These are phyloP conservation scores for Cyberlindnera maclurae DNA, from an alignment of 805 yeast genomes.

Conservation along the genomic window DNA sequence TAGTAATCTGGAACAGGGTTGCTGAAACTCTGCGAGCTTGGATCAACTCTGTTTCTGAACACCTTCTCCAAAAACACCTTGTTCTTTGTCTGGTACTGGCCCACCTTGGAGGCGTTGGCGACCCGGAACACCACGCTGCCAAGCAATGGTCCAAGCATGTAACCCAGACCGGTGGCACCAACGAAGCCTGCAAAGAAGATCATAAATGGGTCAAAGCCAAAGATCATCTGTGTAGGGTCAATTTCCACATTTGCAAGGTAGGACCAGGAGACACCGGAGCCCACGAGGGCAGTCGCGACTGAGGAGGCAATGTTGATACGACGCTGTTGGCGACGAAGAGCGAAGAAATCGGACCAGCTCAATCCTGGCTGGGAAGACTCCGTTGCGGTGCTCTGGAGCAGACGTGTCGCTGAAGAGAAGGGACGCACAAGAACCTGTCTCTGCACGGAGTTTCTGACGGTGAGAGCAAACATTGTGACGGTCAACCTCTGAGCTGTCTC, in stretches of 20 bases:
- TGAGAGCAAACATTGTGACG: slow-evolving; percentile 3
- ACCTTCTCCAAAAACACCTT: slow-evolving; percentile 68
- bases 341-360: slow-evolving; percentile 77
- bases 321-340: slow-evolving; percentile 69
- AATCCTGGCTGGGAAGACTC: slow-evolving; percentile 21
- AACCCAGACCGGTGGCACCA: slow-evolving; percentile 70
- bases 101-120: slow-evolving; percentile 39
- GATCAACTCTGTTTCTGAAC: slow-evolving; percentile 79
- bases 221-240: slow-evolving; percentile 77
- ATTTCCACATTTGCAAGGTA: slow-evolving; percentile 75
- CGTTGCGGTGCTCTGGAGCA: slow-evolving; percentile 2
- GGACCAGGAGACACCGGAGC: slow-evolving; percentile 64
- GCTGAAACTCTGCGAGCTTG: slow-evolving; percentile 79
- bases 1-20: slow-evolving; percentile 99
- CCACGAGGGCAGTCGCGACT: slow-evolving; percentile 54
- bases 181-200: slow-evolving; percentile 70
- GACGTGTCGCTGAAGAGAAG: slow-evolving; percentile 4
- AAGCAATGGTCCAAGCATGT: slow-evolving; percentile 71
- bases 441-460: slow-evolving; percentile 7
- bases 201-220: slow-evolving; percentile 87
- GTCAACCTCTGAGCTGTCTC: too few relatives aligned
- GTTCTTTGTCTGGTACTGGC: slow-evolving; percentile 53
- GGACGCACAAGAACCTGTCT: slow-evolving; percentile 12
- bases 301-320: slow-evolving; percentile 63
- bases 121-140: slow-evolving; percentile 67